Percentiles rank a stretch among this genome's conserved stretches.
Evolutionary conservation across 208 protist genomes (phyloP).

Genomic region (Lotmaria passim): DNA sequence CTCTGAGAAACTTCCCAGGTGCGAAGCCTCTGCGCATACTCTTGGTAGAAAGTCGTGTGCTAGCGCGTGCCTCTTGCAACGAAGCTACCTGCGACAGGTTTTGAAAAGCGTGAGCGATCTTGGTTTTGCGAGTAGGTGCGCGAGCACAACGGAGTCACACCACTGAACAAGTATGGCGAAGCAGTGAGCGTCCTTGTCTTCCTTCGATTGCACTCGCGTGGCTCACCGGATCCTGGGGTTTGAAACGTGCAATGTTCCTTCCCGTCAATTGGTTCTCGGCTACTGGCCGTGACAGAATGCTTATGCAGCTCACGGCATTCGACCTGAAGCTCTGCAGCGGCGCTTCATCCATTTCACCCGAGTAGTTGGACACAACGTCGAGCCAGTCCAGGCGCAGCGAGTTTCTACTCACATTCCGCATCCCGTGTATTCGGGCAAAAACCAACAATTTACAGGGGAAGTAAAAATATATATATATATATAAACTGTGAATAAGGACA

Average conservation of each 20-base stretch:
- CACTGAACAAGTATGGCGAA: no score
- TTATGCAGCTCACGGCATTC: neutral
- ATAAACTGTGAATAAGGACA: no score
- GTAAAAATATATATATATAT: neutral
- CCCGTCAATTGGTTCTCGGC: neutral
- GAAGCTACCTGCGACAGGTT: neutral
- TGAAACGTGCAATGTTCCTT: no score
- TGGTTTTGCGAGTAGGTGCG: neutral
- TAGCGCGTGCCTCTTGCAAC: neutral
- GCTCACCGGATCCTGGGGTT: neutral
- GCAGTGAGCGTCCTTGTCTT: no score
- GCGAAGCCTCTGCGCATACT: slow-evolving; percentile 7
- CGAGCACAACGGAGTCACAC: neutral
- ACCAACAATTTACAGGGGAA: neutral
- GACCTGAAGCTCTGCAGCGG: neutral
- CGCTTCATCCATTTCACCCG: neutral
- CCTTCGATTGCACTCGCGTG: neutral
- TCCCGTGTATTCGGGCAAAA: neutral
- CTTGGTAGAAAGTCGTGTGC: neutral
- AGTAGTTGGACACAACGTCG: neutral
- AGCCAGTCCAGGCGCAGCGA: neutral
- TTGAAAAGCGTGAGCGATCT: neutral
- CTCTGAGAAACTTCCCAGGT: slow-evolving; percentile 10
- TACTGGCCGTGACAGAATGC: neutral
- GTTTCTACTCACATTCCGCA: neutral